These are phyloP conservation scores for Conoideocrella luteorostrata DNA, from an alignment of 2,329 filamentous ascomycete genomes.

Conservation along the genomic window DNA sequence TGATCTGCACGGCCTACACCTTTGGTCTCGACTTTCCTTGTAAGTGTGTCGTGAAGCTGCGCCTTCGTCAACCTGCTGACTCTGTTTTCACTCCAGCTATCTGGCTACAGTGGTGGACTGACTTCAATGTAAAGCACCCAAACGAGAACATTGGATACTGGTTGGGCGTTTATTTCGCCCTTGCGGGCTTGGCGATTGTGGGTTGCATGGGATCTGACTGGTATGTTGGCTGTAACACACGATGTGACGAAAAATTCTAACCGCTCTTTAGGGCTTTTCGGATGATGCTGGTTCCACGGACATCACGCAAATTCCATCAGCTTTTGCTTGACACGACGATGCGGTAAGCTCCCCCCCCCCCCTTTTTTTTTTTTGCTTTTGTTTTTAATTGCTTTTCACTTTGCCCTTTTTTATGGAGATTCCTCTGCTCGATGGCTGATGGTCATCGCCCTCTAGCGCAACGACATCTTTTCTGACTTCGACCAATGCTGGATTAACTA, in stretches of 20 bases:
- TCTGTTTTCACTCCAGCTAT: constrained; percentile 9
- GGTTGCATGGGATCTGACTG: constrained; percentile 12
- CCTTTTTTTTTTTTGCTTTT: background rate
- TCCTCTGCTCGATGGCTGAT: no score
- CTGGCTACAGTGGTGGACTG: constrained; percentile 21
- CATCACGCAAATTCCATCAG: constrained; percentile 16
- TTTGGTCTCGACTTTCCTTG: constrained; percentile 17
- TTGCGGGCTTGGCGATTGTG: constrained; percentile 12
- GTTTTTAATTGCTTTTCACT: background rate
- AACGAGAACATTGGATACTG: constrained; percentile 16
- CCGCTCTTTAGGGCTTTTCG: constrained; percentile 12
- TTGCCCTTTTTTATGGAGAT: no score
- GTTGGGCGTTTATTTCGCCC: constrained; percentile 14
- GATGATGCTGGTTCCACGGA: constrained; percentile 20
- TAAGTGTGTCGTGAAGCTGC: constrained; percentile 3
- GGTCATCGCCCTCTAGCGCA: constrained; percentile 11
- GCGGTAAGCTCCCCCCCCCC: constrained; percentile 6
- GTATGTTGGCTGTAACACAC: constrained; percentile 4
- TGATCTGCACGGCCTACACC: constrained; percentile 14
- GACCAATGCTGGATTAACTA: constrained; percentile 28
- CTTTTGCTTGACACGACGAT: constrained; percentile 24
- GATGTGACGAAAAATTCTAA: background rate
- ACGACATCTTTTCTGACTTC: constrained; percentile 27
- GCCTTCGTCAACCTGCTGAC: background rate
- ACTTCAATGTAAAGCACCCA: constrained; percentile 12